Evolutionary conservation across 208 protist genomes (phyloP).

Genomic region (Acanthamoeba lenticulata): DNA sequence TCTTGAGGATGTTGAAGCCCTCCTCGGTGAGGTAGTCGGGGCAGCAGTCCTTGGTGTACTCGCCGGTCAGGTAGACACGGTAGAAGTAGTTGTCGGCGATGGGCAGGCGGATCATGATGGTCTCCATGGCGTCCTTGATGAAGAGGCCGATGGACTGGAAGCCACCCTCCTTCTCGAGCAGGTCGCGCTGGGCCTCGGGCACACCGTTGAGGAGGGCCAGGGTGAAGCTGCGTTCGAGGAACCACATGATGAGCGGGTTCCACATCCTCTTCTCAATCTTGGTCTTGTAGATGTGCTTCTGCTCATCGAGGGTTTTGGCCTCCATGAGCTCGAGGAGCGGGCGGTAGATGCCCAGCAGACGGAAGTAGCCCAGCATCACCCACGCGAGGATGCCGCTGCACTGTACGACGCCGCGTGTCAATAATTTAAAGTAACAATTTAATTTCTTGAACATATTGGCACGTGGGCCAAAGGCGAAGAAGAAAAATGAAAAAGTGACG

Average conservation of each 20-base stretch:
- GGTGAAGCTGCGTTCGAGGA: constrained; percentile 53
- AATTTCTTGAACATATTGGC: neutral
- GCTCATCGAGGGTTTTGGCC: constrained; percentile 53
- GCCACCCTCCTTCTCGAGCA: constrained; percentile 62
- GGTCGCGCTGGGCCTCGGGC: constrained; percentile 42
- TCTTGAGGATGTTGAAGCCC: constrained; percentile 65
- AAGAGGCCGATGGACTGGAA: constrained; percentile 58
- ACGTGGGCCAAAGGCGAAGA: neutral
- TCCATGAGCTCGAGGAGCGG: constrained; percentile 50
- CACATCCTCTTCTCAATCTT: constrained; percentile 64
- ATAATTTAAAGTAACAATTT: neutral
- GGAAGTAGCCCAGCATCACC: constrained; percentile 38
- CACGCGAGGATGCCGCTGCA: constrained; percentile 59
- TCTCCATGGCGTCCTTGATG: constrained; percentile 64
- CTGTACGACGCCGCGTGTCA: neutral
- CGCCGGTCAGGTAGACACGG: constrained; percentile 67
- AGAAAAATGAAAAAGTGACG: neutral
- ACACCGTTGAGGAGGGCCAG: constrained; percentile 62
- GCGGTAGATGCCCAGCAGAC: constrained; percentile 31
- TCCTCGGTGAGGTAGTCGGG: constrained; percentile 69
- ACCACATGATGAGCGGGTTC: constrained; percentile 68
- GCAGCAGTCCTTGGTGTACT: constrained; percentile 72
- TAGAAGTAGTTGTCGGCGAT: constrained; percentile 72
- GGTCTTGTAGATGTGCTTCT: constrained; percentile 62
- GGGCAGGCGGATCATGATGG: constrained; percentile 64